Conservation (phyloP, 2,329 filamentous ascomycete genomes). For the Fusarium pseudograminearum region DNA sequence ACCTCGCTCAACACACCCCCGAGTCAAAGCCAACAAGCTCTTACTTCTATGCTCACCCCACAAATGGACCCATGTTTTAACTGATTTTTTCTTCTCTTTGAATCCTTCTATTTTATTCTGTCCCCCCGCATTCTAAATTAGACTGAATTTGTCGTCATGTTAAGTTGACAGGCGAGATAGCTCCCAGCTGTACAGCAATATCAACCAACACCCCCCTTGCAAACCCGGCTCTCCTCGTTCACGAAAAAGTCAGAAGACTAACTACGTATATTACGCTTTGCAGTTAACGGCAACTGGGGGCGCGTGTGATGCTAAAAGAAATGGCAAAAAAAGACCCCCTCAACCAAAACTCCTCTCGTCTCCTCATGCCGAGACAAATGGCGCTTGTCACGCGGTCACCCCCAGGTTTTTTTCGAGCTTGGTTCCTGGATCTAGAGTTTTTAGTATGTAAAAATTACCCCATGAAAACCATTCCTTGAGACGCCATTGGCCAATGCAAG, state of each 20-base stretch:
- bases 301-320: conserved; percentile 40
- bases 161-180: conserved; percentile 6
- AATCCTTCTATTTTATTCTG: conserved; percentile 7
- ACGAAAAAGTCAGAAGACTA: conserved; percentile 5
- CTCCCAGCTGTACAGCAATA: background rate
- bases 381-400: conserved; percentile 45
- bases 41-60: conserved; percentile 41
- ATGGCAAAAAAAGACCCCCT: background rate
- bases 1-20: conserved; percentile 19
- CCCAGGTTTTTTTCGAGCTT: conserved; percentile 28
- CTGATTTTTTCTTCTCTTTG: background rate
- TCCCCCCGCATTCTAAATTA: conserved; percentile 43
- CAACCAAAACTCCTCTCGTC: conserved; percentile 1
- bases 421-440: conserved; percentile 48
- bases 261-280: conserved; percentile 35
- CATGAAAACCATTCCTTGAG: conserved; percentile 41
- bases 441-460: conserved; percentile 49
- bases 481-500: conserved; percentile 28
- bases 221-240: background rate
- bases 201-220: background rate
- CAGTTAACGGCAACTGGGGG: conserved; percentile 45
- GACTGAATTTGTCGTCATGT: conserved; percentile 32
- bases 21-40: conserved; percentile 17
- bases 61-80: conserved; percentile 35
- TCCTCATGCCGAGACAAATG: conserved; percentile 26